A percentile compares a stretch with the other conserved stretches of the same genome.
phyloP scores from a whole-genome alignment of 139 green algal species.

The Picochlorum costavermella region DNA sequence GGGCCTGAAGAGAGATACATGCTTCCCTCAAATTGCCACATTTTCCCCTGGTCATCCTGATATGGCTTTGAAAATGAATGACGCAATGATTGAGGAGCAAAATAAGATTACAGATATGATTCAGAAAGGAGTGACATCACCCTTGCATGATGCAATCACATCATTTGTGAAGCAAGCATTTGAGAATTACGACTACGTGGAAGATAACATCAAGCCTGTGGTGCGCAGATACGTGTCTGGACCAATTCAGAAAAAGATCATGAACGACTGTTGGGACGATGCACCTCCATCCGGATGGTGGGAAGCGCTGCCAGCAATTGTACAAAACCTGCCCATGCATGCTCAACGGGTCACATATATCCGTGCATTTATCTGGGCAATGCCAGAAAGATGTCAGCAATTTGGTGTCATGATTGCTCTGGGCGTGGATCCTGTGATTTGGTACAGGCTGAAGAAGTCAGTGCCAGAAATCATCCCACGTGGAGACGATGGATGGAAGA shows the following conservation, averaged over 20 bases:
- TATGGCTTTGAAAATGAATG: constrained; percentile 11
- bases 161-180: background rate
- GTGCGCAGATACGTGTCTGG: constrained; percentile 33
- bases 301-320: constrained; percentile 26
- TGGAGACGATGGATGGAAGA: constrained; percentile 24
- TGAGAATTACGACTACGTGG: background rate
- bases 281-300: constrained; percentile 28
- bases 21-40: constrained; percentile 22
- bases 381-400: constrained; percentile 28
- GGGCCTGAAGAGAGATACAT: constrained; percentile 14
- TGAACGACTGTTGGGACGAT: constrained; percentile 26
- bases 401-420: constrained; percentile 25
- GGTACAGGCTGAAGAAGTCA: constrained; percentile 5
- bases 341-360: constrained; percentile 37
- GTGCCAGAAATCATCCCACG: constrained; percentile 26
- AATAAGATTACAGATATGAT: constrained; percentile 4
- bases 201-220: constrained; percentile 37
- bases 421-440: constrained; percentile 11
- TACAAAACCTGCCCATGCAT: constrained; percentile 37
- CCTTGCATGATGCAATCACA: background rate
- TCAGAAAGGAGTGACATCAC: background rate
- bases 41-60: constrained; percentile 25
- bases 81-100: constrained; percentile 11
- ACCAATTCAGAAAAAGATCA: constrained; percentile 29
- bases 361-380: constrained; percentile 40